A percentile compares a stretch with the other conserved stretches of the same genome.
phyloP scores from a whole-genome alignment of 257 asterid genomes.

The Orobanche coerulescens region DNA sequence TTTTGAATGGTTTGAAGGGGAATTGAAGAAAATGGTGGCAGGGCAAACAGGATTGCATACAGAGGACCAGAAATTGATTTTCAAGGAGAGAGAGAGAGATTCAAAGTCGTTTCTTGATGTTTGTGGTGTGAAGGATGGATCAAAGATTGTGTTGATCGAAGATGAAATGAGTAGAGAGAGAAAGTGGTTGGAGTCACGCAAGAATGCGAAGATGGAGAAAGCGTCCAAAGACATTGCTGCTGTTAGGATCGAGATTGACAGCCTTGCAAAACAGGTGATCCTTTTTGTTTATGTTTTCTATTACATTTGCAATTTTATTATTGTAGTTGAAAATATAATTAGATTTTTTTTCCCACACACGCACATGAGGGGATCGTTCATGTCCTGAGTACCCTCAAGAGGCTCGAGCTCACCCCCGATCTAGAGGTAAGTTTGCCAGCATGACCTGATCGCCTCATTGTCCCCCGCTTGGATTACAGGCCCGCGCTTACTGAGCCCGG shows the following conservation, averaged over 20 bases:
- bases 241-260: slow-evolving; percentile 62
- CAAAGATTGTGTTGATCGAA: slow-evolving; percentile 55
- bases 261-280: slow-evolving; percentile 64
- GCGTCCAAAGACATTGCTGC: slow-evolving; percentile 58
- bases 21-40: slow-evolving; percentile 64
- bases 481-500: too few relatives aligned
- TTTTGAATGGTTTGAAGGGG: slow-evolving; percentile 59
- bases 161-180: slow-evolving; percentile 60
- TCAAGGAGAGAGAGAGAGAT: slow-evolving; percentile 69
- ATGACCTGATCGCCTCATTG: too few relatives aligned
- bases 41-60: slow-evolving; percentile 56
- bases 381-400: too few relatives aligned
- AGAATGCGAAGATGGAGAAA: slow-evolving; percentile 47
- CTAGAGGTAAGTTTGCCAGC: too few relatives aligned
- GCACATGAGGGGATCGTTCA: too few relatives aligned
- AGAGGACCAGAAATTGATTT: slow-evolving; percentile 62
- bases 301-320: too few relatives aligned
- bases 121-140: slow-evolving; percentile 64
- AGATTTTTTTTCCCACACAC: too few relatives aligned
- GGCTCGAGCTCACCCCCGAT: too few relatives aligned
- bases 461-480: too few relatives aligned
- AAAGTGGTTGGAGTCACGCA: slow-evolving; percentile 38
- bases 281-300: background rate
- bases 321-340: too few relatives aligned
- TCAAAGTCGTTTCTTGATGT: slow-evolving; percentile 61